Evolutionary conservation across 2,329 filamentous ascomycete species (phyloP).

Genomic region (Colletotrichum australisinense): DNA sequence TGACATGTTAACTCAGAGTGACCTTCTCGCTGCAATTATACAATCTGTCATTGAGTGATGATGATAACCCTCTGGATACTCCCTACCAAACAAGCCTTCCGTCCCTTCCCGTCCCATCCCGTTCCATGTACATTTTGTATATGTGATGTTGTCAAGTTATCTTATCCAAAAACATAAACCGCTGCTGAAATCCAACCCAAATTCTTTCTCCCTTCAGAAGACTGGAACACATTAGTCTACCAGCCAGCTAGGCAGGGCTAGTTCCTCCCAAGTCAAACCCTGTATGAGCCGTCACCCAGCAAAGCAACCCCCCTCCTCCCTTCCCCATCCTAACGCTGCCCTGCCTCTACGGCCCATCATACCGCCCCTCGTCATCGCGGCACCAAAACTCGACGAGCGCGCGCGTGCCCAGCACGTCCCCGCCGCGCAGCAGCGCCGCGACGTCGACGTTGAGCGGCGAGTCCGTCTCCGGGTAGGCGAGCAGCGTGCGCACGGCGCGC

Average conservation of each 20-base stretch:
- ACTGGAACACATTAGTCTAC: not conserved
- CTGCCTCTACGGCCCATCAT: constrained; percentile 49
- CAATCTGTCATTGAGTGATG: not conserved
- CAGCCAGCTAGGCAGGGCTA: not conserved
- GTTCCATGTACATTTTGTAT: not conserved
- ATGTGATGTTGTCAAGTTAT: not conserved
- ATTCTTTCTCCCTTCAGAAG: not conserved
- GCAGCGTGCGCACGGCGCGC: constrained; percentile 77
- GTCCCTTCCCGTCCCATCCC: not conserved
- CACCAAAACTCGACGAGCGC: constrained; percentile 80
- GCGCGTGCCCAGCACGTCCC: constrained; percentile 76
- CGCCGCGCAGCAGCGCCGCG: constrained; percentile 75
- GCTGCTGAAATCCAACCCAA: not conserved
- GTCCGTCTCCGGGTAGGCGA: constrained; percentile 76
- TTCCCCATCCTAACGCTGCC: not conserved
- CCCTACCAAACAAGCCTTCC: not conserved
- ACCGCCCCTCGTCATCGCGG: constrained; percentile 58
- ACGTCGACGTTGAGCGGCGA: constrained; percentile 84
- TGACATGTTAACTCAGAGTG: not conserved
- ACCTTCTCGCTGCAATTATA: not conserved
- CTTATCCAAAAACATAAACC: not conserved
- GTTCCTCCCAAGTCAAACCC: not conserved
- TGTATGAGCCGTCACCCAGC: not conserved
- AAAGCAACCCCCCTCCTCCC: no score
- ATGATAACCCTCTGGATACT: not conserved